Base-by-base conservation (phyloP, 306 rosid genomes). In the Glycine tomentella region DNA sequence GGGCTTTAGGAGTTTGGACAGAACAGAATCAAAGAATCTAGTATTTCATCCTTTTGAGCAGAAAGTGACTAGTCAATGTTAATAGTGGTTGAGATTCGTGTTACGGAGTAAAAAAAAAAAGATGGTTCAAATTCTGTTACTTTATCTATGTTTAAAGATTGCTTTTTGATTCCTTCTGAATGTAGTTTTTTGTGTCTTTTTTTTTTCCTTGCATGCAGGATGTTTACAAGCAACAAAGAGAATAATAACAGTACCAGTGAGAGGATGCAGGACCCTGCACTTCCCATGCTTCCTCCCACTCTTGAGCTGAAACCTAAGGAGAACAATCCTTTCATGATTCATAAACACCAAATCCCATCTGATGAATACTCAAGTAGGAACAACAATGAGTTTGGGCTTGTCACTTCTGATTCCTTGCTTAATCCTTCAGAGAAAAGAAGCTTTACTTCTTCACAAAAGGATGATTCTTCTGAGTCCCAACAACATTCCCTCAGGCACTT, bases 401-500 rank as follows among this genome's bases (percentile, higher is more conserved):
- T 90, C 64, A 72, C 93, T 77, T 84, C 92, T 31, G 94, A 89
- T 80, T 89, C 92, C 62, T 80, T 94, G 45, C 90, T 92, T 7
- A 90, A 90, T 88, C 93, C 94, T 45, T 90, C 94, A 46, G 88
- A 88, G 34, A 88, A 90, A 81, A 25, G 87, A 80, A 79, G 45
- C 82, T 88, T 82, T 57, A 84, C 86, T 64, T 77, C 92, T 12
- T 80, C 94, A 6, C 89, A 57, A 31, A 79, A 72, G 53, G 83
- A 65, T 45, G 86, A 86, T 62, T 59, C 85, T 62, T 59, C 85
- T 0, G 86, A 87, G 3, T 72, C 95, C 7, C 94, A 86, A 56
- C 91, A 86, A 56, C 91, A 83, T n/a, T 78, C 98, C 42, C 90
- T 92, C 31, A 86, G 90, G 75, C 93, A 93, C 46, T 95, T 95